Percentiles rank a stretch among this genome's conserved stretches.
These are phyloP conservation scores for Lentinus polychrous DNA, from an alignment of 1,284 basidiomycete species.

Conservation along the genomic window DNA sequence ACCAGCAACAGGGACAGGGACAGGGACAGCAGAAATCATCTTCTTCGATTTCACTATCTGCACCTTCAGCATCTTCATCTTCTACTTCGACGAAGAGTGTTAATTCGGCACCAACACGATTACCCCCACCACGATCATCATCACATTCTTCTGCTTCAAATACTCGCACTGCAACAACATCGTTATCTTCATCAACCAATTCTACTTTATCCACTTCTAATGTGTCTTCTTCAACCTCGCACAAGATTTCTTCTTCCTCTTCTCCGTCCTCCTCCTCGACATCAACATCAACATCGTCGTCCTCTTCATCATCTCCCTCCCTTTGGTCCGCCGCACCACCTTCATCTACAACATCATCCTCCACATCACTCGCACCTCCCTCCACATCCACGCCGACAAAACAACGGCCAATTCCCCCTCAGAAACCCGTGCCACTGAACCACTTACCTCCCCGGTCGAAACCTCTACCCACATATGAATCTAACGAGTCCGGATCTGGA, in stretches of 20 bases:
- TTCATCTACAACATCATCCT: neutral
- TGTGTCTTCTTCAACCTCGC: neutral
- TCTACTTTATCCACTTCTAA: neutral
- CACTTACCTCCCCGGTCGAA: conserved; percentile 13
- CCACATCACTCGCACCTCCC: neutral
- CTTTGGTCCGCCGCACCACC: neutral
- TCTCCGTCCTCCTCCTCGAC: neutral
- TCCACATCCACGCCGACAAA: neutral
- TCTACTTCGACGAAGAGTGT: neutral
- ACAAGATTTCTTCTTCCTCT: neutral
- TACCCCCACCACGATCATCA: too few species aligned
- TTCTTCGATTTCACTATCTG: neutral
- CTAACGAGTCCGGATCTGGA: neutral
- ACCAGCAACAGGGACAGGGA: too few species aligned
- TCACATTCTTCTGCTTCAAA: too few species aligned
- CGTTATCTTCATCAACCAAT: neutral
- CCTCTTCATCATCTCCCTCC: neutral
- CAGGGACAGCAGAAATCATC: neutral
- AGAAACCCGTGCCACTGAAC: conserved; percentile 21
- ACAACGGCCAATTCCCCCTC: conserved; percentile 15
- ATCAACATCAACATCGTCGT: neutral
- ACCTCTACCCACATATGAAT: conserved; percentile 8
- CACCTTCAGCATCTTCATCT: neutral
- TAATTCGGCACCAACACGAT: neutral
- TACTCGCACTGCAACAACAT: too few species aligned